Percentiles rank a stretch among this genome's conserved stretches.
Conservation (phyloP, 23 red algal genomes). For the Gracilaria caudata region DNA sequence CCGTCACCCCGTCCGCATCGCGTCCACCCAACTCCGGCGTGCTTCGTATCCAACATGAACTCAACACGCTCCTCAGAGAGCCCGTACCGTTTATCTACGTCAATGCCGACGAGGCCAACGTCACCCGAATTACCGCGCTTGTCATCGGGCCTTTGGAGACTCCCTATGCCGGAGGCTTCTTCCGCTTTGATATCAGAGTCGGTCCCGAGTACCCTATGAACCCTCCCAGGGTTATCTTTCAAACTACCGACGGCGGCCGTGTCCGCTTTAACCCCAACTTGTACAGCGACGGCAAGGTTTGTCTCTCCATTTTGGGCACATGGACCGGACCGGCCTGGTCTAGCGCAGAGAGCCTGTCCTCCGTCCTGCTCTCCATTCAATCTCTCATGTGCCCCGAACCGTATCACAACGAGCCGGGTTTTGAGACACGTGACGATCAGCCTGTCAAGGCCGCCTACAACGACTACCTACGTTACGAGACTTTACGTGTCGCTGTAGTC, state of each 20-base stretch:
- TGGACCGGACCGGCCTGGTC: constrained; percentile 87
- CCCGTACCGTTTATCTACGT: constrained; percentile 86
- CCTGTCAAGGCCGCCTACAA: constrained; percentile 65
- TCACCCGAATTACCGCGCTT: constrained; percentile 75
- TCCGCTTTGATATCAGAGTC: constrained; percentile 86
- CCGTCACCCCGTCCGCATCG: constrained; percentile 7
- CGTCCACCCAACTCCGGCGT: constrained; percentile 63
- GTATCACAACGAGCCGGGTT: constrained; percentile 90
- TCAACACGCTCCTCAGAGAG: constrained; percentile 57
- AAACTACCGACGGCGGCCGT: constrained; percentile 79
- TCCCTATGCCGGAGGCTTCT: constrained; percentile 77
- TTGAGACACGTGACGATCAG: constrained; percentile 54
- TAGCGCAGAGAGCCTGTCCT: constrained; percentile 68
- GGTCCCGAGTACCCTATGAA: constrained; percentile 82
- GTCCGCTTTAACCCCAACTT: constrained; percentile 90
- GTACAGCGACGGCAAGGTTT: constrained; percentile 78
- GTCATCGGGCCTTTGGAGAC: constrained; percentile 81
- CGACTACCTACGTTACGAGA: constrained; percentile 78
- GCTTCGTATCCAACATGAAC: constrained; percentile 79
- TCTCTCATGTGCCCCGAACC: constrained; percentile 81
- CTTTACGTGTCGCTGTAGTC: constrained; percentile 70
- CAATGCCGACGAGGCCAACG: constrained; percentile 66
- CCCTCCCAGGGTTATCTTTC: constrained; percentile 65
- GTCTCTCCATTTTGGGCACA: constrained; percentile 79
- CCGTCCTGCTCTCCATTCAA: constrained; percentile 91